Conservation (phyloP, 805 yeast species). For the Candida oleophila region DNA sequence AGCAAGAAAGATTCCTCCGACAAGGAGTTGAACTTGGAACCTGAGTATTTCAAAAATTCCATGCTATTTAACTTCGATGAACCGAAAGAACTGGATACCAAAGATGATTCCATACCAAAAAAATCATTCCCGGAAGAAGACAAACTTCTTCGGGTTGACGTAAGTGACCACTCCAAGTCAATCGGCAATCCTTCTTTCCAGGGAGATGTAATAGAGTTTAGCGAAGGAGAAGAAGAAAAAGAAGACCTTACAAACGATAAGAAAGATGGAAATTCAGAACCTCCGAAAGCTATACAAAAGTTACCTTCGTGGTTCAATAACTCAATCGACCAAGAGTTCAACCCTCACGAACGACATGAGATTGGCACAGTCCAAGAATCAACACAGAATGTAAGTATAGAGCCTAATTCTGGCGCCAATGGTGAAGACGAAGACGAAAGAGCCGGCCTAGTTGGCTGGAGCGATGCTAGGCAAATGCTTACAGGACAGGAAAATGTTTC, state of each 20-base stretch:
- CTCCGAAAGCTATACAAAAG: not conserved
- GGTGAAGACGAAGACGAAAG: slow-evolving; percentile 37
- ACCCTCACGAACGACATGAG: not conserved
- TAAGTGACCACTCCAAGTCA: not conserved
- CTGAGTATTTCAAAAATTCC: slow-evolving; percentile 10
- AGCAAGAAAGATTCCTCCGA: not conserved
- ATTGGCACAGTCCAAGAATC: not conserved
- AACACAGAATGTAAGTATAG: not conserved
- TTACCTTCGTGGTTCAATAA: not conserved
- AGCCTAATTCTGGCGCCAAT: not conserved
- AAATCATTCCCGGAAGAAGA: not conserved
- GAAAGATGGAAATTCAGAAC: slow-evolving; percentile 6
- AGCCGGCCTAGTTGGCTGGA: slow-evolving; percentile 53
- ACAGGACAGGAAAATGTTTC: slow-evolving; percentile 14
- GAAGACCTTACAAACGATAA: slow-evolving; percentile 3
- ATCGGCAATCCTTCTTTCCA: too few species aligned
- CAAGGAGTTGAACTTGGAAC: not conserved
- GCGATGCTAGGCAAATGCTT: slow-evolving; percentile 39
- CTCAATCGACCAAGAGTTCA: not conserved
- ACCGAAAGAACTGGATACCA: not conserved
- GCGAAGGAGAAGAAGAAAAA: not conserved
- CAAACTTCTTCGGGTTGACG: not conserved
- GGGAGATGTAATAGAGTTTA: not conserved
- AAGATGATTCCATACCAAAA: not conserved
- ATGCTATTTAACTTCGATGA: slow-evolving; percentile 7